Base-by-base conservation (phyloP, 2,329 filamentous ascomycete species). In the Chrysoporthe austroafricana region DNA sequence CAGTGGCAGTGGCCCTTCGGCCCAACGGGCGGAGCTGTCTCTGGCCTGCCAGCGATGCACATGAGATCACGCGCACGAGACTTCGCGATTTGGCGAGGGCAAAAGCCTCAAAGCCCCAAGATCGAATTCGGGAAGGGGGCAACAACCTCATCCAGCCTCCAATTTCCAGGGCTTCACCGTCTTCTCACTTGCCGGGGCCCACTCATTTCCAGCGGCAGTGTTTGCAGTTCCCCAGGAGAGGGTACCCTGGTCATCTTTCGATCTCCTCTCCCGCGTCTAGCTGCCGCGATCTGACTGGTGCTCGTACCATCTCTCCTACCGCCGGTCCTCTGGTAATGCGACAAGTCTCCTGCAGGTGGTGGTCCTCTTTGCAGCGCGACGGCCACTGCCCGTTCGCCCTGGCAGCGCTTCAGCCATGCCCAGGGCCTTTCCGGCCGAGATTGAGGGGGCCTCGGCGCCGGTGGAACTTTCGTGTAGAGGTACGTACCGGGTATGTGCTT, bases 161-260 rank as follows among this genome's bases (percentile, higher is more conserved):
- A 66, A 69, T 69, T 50, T 69, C 67, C 59, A 63, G 59, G 26
- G 56, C 60, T 54, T 66, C 67, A 63, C 59, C 63, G 64, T 63
- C 52, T 18, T 32, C 54, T 62, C 62, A 68, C 63, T 39, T 48
- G 32, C 42, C 34, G 54, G 54, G 54, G 16, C 44, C 61, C 61
- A 52, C 61, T 54, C 61, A 54, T 54, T 26, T 52, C 46, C 46
- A 52, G 46, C 61, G 44, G 18, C 32, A 54, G 48, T 26, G 16
- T 63, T 63, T 48, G 21, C 43, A 9, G 5, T 7, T 54, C 9
- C 48, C 9, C 11, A 26, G 48, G 26, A 21, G 21, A 26, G n/a
- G 32, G 36, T 43, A 42, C 46, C 7, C 48, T 48, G 21, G 11
- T 54, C 46, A 54, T 39, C 42, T 54, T 7, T 46, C 58, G 26